A percentile compares a stretch with the other conserved stretches of the same genome.
phyloP scores from a whole-genome alignment of 1,284 basidiomycete genomes.

The Apiotrichum laibachii region DNA sequence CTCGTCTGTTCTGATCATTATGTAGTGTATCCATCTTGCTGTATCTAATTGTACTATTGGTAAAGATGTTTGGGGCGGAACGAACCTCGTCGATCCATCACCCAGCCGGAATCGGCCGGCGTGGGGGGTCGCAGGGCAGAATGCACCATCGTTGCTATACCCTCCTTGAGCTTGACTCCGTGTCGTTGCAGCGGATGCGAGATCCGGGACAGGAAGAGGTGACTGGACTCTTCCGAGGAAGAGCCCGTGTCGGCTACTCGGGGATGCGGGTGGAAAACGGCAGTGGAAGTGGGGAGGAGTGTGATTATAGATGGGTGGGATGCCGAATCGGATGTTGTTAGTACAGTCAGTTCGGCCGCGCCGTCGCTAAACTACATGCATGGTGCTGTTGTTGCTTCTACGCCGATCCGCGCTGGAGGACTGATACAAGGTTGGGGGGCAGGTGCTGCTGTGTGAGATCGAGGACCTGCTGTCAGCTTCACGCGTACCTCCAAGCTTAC shows the following conservation, averaged over 20 bases:
- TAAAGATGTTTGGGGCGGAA: conserved; percentile 36
- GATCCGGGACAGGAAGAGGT: conserved; percentile 3
- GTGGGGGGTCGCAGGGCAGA: conserved; percentile 32
- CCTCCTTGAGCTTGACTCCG: conserved; percentile 15
- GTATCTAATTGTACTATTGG: neutral
- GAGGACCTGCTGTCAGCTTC: conserved; percentile 23
- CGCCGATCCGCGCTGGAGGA: conserved; percentile 32
- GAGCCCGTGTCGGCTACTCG: conserved; percentile 7
- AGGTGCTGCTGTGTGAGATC: conserved; percentile 20
- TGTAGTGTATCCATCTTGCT: neutral
- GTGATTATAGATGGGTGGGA: neutral
- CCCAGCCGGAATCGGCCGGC: conserved; percentile 12
- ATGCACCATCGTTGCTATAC: conserved; percentile 30
- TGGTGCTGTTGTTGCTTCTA: conserved; percentile 11
- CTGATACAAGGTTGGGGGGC: conserved; percentile 31
- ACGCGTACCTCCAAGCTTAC: conserved; percentile 50
- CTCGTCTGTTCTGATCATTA: no score
- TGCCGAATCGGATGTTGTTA: neutral
- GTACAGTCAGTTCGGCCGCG: conserved; percentile 4
- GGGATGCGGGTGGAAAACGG: neutral
- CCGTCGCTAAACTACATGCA: conserved; percentile 7
- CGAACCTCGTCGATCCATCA: conserved; percentile 27
- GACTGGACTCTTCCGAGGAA: conserved; percentile 3
- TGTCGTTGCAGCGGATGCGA: conserved; percentile 2
- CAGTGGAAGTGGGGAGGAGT: neutral